Evolutionary conservation across 164 flowering plant species (phyloP).

Genomic region (Liriodendron chinense): DNA sequence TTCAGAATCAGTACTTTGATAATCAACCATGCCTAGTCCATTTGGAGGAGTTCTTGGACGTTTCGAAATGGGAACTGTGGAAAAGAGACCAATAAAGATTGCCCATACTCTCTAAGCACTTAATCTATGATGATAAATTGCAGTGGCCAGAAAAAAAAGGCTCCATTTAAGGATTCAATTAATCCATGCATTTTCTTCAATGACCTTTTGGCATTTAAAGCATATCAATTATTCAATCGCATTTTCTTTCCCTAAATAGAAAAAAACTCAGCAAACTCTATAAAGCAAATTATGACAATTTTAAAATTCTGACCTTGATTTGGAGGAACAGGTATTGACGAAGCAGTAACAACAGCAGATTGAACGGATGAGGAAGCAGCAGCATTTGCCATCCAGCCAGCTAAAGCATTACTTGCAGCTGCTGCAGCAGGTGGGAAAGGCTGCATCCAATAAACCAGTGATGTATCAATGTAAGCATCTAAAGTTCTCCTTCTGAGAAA

Average conservation of each 20-base stretch:
- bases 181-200: not conserved
- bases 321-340: conserved; percentile 60
- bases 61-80: conserved; percentile 55
- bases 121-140: not conserved
- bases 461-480: not conserved
- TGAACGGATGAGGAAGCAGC: conserved; percentile 80
- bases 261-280: too few species aligned
- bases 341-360: conserved; percentile 77
- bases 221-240: too few species aligned
- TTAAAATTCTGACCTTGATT: conserved; percentile 55
- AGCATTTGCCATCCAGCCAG: conserved; percentile 92
- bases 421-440: conserved; percentile 67
- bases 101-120: not conserved
- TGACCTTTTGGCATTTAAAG: too few species aligned
- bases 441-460: conserved; percentile 27
- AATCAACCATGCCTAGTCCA: conserved; percentile 68
- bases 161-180: not conserved
- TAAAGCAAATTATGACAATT: not conserved
- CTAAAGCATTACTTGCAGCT: conserved; percentile 60
- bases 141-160: not conserved
- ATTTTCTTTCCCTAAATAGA: too few species aligned
- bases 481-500: not conserved
- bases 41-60: conserved; percentile 82
- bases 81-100: not conserved
- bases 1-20: conserved; percentile 78